These are phyloP conservation scores for Leucocoprinus leucothites DNA, from an alignment of 768 basidiomycete genomes.

Conservation along the genomic window DNA sequence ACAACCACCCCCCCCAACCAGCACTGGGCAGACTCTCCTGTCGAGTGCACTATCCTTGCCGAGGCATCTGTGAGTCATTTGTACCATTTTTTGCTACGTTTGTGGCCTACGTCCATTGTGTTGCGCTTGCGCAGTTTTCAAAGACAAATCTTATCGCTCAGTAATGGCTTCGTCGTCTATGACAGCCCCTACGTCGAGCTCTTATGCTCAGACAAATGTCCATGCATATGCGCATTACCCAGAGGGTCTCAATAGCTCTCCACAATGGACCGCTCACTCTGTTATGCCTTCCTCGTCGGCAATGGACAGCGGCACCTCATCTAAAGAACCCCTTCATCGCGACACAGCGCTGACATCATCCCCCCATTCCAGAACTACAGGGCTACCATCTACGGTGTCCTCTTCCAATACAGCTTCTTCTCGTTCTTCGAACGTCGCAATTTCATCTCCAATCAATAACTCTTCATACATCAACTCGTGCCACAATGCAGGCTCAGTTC, in stretches of 20 bases:
- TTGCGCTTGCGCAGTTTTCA: slow-evolving; percentile 14
- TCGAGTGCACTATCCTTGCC: neutral
- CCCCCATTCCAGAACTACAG: slow-evolving; percentile 50
- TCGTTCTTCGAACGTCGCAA: slow-evolving; percentile 39
- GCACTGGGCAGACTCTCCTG: neutral
- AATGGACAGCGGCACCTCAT: slow-evolving; percentile 14
- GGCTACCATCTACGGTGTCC: slow-evolving; percentile 49
- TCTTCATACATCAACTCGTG: slow-evolving; percentile 26
- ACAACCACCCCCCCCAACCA: slow-evolving; percentile 1
- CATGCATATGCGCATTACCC: slow-evolving; percentile 20
- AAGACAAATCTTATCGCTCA: slow-evolving; percentile 17
- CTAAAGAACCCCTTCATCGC: slow-evolving; percentile 24
- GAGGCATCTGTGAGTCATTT: slow-evolving; percentile 32
- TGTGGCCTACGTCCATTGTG: slow-evolving; percentile 26
- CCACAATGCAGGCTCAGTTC: slow-evolving; percentile 44
- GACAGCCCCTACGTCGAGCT: slow-evolving; percentile 20
- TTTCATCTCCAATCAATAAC: slow-evolving; percentile 42
- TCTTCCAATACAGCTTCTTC: slow-evolving; percentile 27
- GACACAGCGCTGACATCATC: slow-evolving; percentile 50
- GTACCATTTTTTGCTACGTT: slow-evolving; percentile 19
- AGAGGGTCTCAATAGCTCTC: slow-evolving; percentile 20
- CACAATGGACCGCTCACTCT: slow-evolving; percentile 19
- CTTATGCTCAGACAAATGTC: slow-evolving; percentile 18
- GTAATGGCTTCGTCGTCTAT: slow-evolving; percentile 21
- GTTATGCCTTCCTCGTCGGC: slow-evolving; percentile 15